Conservation (phyloP, 345 rosid species). For the Lumnitzera racemosa region DNA sequence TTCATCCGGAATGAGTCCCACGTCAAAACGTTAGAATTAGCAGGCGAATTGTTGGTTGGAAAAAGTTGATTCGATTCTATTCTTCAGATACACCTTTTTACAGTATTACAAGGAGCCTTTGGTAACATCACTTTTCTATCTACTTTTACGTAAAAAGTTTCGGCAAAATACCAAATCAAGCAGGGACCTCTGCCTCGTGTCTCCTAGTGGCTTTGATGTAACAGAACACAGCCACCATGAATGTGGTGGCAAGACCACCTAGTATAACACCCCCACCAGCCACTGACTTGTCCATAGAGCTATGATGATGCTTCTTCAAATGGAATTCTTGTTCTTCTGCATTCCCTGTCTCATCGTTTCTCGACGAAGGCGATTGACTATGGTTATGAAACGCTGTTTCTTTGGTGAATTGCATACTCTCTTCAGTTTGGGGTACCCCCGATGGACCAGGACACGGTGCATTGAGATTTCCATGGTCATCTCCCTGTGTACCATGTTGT, state of each 20-base stretch:
- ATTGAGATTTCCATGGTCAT: not conserved
- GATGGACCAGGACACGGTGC: conserved; percentile 20
- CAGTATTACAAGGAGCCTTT: too few relatives aligned
- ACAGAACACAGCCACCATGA: conserved; percentile 24
- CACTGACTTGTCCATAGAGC: conserved; percentile 23
- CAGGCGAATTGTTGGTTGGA: too few relatives aligned
- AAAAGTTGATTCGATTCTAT: too few relatives aligned
- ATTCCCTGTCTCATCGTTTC: conserved; percentile 14
- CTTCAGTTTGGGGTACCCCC: conserved; percentile 3
- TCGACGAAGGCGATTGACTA: conserved; percentile 9
- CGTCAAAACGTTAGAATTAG: too few relatives aligned
- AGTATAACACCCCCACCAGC: conserved; percentile 83
- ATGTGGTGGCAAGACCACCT: conserved; percentile 63
- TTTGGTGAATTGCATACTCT: not conserved
- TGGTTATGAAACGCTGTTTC: not conserved
- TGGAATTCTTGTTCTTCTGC: conserved; percentile 12
- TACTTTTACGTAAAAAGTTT: too few relatives aligned
- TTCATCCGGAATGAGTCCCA: too few relatives aligned
- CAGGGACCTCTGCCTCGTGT: too few relatives aligned
- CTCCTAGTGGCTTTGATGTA: too few relatives aligned
- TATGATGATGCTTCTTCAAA: conserved; percentile 11
- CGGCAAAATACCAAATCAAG: not conserved
- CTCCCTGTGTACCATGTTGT: too few relatives aligned
- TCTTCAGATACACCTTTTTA: too few relatives aligned
- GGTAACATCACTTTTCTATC: too few relatives aligned